A percentile compares a stretch with the other conserved stretches of the same genome.
phyloP scores from a whole-genome alignment of 129 eudicot species.

The Artemisia argyi region DNA sequence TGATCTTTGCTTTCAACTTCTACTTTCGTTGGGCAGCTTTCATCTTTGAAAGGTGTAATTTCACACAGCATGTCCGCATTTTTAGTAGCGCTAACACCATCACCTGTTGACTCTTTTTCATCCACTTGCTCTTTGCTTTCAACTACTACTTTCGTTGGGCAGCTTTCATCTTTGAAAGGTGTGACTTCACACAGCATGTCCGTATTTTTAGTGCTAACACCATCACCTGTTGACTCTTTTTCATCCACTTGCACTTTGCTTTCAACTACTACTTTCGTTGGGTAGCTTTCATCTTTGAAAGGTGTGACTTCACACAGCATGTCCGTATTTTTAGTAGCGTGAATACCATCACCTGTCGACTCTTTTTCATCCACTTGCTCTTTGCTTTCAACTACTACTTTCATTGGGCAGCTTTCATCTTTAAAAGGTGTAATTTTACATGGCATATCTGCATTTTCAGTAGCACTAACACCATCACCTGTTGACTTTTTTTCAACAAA shows the following conservation, averaged over 20 bases:
- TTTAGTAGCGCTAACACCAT: not conserved
- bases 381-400: constrained; percentile 10
- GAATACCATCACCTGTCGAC: not conserved
- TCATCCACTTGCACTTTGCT: too few species aligned
- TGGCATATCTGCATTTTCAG: not conserved
- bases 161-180: not conserved
- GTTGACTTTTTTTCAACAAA: constrained; percentile 34
- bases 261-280: too few species aligned
- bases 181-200: not conserved
- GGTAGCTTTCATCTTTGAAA: not conserved
- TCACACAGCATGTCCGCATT: not conserved
- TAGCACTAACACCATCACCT: constrained; percentile 9
- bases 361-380: constrained; percentile 5
- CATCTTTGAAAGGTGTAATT: not conserved
- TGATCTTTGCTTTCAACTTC: not conserved
- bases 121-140: too few species aligned
- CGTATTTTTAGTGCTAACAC: not conserved
- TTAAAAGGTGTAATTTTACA: too few species aligned
- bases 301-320: not conserved
- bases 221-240: too few species aligned
- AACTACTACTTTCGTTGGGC: not conserved
- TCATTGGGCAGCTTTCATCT: not conserved
- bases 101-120: not conserved
- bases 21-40: not conserved
- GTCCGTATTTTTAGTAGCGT: not conserved